Base-by-base conservation (phyloP, 1,139 yeast genomes). In the Maudiozyma humilis region DNA sequence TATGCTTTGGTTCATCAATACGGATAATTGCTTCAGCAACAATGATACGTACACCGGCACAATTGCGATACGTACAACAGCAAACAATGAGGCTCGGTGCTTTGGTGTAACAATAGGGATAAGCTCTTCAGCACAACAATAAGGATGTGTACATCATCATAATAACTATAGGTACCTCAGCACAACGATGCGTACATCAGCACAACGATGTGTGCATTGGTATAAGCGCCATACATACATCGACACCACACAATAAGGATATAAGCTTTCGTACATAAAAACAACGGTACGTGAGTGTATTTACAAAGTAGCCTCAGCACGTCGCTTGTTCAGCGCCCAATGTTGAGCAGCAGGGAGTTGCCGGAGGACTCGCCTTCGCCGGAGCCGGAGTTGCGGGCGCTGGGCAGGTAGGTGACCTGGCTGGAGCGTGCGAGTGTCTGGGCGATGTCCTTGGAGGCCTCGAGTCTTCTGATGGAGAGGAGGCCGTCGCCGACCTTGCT, bases 381-480 rank as follows among this genome's bases (percentile, higher is more conserved):
- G 36, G 70, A 62, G 43, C 75, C 72, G 27, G 45, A 38, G 47
- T 77, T 68, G 42, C 74, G 71, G 38, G 49, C 47, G 50, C 78
- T 69, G 44, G 98, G 98, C 63, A 91, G 76, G 65, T 91, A 91
- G n/a, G 96, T 85, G 43, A 91, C 84, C 62, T 89, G 89, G 16
- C 88, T 77, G 41, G 95, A 82, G 48, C 71, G 69, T 27, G 96
- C 88, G 63, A 91, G 74, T 16, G 96, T 86, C 44, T 73, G 70
- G 6, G 99, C 98, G 65, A 93, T 91, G 52, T 88, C 96, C 70
- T 86, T 88, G 35, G 96, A 85, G 1, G 98, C 97, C 64, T 93
- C 98, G 57, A 93, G 79, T 69, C 97, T 78, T 75, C 98, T 80
- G 60, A 91, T 88, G 75, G 86, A 76, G 64, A 93, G 73, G 57